Conservation (phyloP, 2,329 filamentous ascomycete species). For the Curvularia spicifera region DNA sequence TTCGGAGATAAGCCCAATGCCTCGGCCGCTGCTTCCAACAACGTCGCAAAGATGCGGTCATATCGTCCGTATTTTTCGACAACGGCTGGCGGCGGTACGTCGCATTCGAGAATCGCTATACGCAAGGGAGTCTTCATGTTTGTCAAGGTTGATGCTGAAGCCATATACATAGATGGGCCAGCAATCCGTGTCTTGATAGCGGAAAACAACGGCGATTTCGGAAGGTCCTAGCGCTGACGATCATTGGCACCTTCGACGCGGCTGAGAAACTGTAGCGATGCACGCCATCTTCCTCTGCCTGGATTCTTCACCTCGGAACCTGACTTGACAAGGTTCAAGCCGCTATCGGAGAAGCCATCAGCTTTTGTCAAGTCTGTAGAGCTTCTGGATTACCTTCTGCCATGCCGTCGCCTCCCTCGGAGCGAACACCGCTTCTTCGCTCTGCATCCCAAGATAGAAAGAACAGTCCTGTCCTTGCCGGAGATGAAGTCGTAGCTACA, state of each 20-base stretch:
- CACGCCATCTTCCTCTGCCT: neutral
- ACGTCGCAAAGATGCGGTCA: constrained; percentile 64
- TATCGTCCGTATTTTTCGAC: constrained; percentile 73
- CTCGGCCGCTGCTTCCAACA: constrained; percentile 60
- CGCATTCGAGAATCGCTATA: constrained; percentile 88
- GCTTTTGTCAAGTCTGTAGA: neutral
- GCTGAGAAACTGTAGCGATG: constrained; percentile 8
- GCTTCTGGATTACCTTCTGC: neutral
- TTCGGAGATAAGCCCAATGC: constrained; percentile 52
- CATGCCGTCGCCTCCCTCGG: constrained; percentile 31
- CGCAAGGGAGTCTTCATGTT: constrained; percentile 60
- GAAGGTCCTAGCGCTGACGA: constrained; percentile 19
- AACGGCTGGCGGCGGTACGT: constrained; percentile 72
- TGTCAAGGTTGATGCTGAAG: neutral
- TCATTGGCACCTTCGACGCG: constrained; percentile 8
- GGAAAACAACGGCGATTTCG: constrained; percentile 24
- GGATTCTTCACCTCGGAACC: neutral
- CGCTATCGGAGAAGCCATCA: neutral
- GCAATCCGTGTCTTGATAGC: constrained; percentile 4
- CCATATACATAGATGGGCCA: neutral
- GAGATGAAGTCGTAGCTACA: constrained; percentile 28
- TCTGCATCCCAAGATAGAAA: constrained; percentile 19
- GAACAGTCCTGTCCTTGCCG: constrained; percentile 30
- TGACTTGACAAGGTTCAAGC: neutral
- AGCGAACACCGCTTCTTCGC: constrained; percentile 45